Conservation (phyloP, 2,329 filamentous ascomycete species). For the Xylaria arbuscula region DNA sequence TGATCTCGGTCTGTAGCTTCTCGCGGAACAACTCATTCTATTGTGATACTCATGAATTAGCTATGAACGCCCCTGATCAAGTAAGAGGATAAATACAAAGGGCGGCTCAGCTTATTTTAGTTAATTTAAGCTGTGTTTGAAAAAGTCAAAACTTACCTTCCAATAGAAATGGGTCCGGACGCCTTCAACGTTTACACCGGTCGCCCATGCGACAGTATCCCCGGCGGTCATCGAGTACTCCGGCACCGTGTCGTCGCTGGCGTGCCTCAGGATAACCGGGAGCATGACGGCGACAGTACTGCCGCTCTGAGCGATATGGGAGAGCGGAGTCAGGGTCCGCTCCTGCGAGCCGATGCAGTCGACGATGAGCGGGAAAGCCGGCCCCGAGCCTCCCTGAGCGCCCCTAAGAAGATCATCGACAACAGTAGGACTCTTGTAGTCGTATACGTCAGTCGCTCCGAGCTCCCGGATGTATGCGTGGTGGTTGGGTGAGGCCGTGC, state of each 20-base stretch:
- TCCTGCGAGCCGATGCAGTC: slow-evolving; percentile 66
- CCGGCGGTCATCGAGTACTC: slow-evolving; percentile 65
- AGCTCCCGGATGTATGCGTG: slow-evolving; percentile 57
- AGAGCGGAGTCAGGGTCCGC: slow-evolving; percentile 61
- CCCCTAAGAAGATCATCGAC: slow-evolving; percentile 50
- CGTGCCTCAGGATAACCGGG: slow-evolving; percentile 67
- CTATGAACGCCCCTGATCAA: background rate
- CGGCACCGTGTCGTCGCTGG: slow-evolving; percentile 59
- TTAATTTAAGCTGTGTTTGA: background rate
- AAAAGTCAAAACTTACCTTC: slow-evolving; percentile 52
- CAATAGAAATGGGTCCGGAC: slow-evolving; percentile 67
- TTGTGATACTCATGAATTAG: background rate
- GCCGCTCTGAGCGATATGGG: slow-evolving; percentile 61
- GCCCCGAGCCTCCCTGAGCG: slow-evolving; percentile 37
- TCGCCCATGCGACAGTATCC: slow-evolving; percentile 59
- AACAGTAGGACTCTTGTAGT: slow-evolving; percentile 56
- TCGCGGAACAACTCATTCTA: slow-evolving; percentile 67
- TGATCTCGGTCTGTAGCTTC: slow-evolving; percentile 65
- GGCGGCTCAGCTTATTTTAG: background rate
- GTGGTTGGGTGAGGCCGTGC: slow-evolving; percentile 58
- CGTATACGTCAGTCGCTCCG: slow-evolving; percentile 60
- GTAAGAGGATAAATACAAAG: background rate
- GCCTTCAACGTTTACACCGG: slow-evolving; percentile 63
- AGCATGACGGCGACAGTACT: slow-evolving; percentile 68
- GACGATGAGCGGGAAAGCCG: slow-evolving; percentile 58